Base-by-base conservation (phyloP, 2,329 filamentous ascomycete species). In the Grosmannia penicillata region DNA sequence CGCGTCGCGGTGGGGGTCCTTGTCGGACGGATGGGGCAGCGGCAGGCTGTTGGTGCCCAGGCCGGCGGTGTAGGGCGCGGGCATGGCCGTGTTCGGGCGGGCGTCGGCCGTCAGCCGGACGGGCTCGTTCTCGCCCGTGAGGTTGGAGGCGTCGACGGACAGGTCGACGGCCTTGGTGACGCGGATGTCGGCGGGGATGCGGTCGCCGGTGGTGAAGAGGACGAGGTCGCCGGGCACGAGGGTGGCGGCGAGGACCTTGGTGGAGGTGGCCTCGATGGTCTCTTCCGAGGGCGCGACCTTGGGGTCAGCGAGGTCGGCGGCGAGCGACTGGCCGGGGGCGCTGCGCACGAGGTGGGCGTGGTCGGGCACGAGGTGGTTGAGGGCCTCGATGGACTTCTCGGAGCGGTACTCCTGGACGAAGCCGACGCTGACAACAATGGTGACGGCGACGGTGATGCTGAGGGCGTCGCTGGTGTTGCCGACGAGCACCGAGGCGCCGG, bases 321-420 rank as follows among this genome's bases (percentile, higher is more conserved):
- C 17, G 30, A 2, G 26, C 54, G 33, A 28, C 18, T 31, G 28
- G 27, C 55, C 60, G 32, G 57, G 42, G 29, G 63, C 68, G 44
- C 50, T 52, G 25, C 93, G 78, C 43, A 98, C 84, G n/a, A 96
- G 67, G 60, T 98, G 87, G 23, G 93, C 91, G 55, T 87, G 85
- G 56, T 96, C 93, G 22, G 91, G 93, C 0, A 98, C 89, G 21
- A 98, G 65, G 50, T 91, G 84, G 53, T 82, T 95, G 48, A 98
- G 65, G 17, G 91, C 91, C 58, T 98, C 91, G 47, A 98, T 76
- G 3, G 89, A 96, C 59, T 98, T 93, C 56, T 98, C 91, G 8
- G 91, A 96, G 42, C 91, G 72, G 57, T 98, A 98, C 60, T 98
- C 91, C 56, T 98, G 91, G 37, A 96, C 76, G 50, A 98, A 98